Percentiles rank a stretch among this genome's conserved stretches.
phyloP scores from a whole-genome alignment of 805 yeast genomes.

The Priceomyces melissophilus region DNA sequence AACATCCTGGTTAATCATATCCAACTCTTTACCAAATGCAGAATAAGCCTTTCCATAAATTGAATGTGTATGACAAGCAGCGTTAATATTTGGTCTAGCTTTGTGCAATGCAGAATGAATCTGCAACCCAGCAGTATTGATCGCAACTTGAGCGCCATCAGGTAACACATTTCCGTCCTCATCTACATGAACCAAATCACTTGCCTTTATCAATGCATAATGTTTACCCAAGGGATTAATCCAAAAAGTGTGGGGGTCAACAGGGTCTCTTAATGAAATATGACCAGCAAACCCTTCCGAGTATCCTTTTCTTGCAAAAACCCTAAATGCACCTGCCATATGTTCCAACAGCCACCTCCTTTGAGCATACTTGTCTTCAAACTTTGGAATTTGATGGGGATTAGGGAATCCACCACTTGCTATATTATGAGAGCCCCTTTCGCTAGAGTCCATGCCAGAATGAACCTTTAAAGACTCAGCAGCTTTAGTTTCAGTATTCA shows the following conservation, averaged over 20 bases:
- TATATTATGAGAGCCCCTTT: conserved; percentile 58
- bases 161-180: conserved; percentile 34
- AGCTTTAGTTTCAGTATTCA: no score
- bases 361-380: conserved; percentile 46
- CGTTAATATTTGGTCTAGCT: conserved; percentile 36
- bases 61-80: conserved; percentile 43
- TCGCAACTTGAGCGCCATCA: conserved; percentile 36
- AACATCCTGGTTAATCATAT: conserved; percentile 78
- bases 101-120: conserved; percentile 39
- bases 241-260: conserved; percentile 80
- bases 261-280: conserved; percentile 81
- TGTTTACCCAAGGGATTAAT: conserved; percentile 85
- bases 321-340: conserved; percentile 82
- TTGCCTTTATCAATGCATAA: conserved; percentile 44
- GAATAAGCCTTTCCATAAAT: conserved; percentile 38
- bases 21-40: conserved; percentile 44
- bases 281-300: conserved; percentile 84
- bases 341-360: conserved; percentile 62
- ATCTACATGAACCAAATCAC: conserved; percentile 39
- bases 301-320: conserved; percentile 75
- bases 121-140: conserved; percentile 41
- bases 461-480: no score
- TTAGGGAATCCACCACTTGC: conserved; percentile 47
- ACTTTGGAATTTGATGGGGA: conserved; percentile 51
- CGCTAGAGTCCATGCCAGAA: no score